These are phyloP conservation scores for Flueggea neowawraea DNA, from an alignment of 441 rosid genomes.

Conservation along the genomic window DNA sequence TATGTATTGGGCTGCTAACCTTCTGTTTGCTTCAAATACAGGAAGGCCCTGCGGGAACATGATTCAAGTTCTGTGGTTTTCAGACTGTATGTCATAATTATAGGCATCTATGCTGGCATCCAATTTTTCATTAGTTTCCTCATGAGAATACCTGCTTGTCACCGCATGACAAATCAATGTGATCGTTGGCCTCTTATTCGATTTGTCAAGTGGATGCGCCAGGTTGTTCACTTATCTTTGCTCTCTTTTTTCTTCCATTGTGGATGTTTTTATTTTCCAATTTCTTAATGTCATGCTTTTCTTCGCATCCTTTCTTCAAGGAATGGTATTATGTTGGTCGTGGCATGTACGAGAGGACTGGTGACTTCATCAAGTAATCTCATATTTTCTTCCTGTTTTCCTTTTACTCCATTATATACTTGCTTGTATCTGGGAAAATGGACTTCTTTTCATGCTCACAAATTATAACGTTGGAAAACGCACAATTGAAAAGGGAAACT, in stretches of 20 bases:
- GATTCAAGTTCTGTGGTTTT: slow-evolving; percentile 47
- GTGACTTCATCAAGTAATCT: slow-evolving; percentile 80
- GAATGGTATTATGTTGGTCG: slow-evolving; percentile 96
- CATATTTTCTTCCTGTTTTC: neutral
- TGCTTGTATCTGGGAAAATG: neutral
- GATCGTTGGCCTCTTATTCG: slow-evolving; percentile 80
- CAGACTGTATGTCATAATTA: slow-evolving; percentile 71
- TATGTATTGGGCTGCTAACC: neutral
- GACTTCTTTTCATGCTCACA: too few relatives aligned
- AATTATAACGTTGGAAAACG: neutral
- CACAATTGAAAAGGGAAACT: neutral
- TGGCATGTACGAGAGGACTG: slow-evolving; percentile 95
- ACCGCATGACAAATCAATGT: slow-evolving; percentile 71
- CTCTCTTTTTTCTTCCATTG: slow-evolving; percentile 6
- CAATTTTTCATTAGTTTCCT: slow-evolving; percentile 83
- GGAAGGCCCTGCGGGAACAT: slow-evolving; percentile 72
- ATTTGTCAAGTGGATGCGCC: slow-evolving; percentile 98
- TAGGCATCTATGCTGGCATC: slow-evolving; percentile 84
- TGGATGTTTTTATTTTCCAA: slow-evolving; percentile 10
- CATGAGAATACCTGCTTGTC: slow-evolving; percentile 93
- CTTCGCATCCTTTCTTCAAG: slow-evolving; percentile 37
- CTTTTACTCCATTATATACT: neutral
- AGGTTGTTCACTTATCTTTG: slow-evolving; percentile 43
- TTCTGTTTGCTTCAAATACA: slow-evolving; percentile 29
- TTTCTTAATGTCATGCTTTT: slow-evolving; percentile 3